Evolutionary conservation across 345 rosid genomes (phyloP).

Genomic region (Brassica cretica): DNA sequence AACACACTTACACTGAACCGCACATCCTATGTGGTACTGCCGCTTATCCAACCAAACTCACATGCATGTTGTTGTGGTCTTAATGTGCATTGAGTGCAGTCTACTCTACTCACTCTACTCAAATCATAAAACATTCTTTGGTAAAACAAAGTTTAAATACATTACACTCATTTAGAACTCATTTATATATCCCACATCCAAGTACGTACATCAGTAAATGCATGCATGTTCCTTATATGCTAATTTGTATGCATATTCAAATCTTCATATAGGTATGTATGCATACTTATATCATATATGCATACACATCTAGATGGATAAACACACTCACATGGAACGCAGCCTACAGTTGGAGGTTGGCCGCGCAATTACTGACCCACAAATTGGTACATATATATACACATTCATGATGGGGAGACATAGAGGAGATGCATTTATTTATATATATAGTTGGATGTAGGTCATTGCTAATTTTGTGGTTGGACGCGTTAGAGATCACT

Average conservation of each 20-base stretch:
- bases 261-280: not conserved
- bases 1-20: slow-evolving; percentile 17
- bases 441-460: slow-evolving; percentile 33
- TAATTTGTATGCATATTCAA: not conserved
- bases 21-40: slow-evolving; percentile 36
- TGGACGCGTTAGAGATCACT: slow-evolving; percentile 31
- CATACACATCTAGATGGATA: not conserved
- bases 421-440: slow-evolving; percentile 25
- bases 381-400: slow-evolving; percentile 21
- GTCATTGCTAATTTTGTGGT: slow-evolving; percentile 25
- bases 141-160: not conserved
- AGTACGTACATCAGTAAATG: not conserved
- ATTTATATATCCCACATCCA: not conserved
- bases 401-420: slow-evolving; percentile 34
- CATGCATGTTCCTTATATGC: slow-evolving; percentile 5
- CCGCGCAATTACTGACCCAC: slow-evolving; percentile 27
- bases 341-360: slow-evolving; percentile 18
- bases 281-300: slow-evolving; percentile 2
- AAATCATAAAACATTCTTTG: slow-evolving; percentile 26
- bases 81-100: slow-evolving; percentile 17
- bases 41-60: slow-evolving; percentile 30
- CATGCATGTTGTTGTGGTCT: slow-evolving; percentile 35
- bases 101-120: not conserved
- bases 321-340: slow-evolving; percentile 13
- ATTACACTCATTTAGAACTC: slow-evolving; percentile 6